A percentile compares a stretch with the other conserved stretches of the same genome.
Evolutionary conservation across 2,329 filamentous ascomycete species (phyloP).

Genomic region (Ceratocystis cacaofunesta): DNA sequence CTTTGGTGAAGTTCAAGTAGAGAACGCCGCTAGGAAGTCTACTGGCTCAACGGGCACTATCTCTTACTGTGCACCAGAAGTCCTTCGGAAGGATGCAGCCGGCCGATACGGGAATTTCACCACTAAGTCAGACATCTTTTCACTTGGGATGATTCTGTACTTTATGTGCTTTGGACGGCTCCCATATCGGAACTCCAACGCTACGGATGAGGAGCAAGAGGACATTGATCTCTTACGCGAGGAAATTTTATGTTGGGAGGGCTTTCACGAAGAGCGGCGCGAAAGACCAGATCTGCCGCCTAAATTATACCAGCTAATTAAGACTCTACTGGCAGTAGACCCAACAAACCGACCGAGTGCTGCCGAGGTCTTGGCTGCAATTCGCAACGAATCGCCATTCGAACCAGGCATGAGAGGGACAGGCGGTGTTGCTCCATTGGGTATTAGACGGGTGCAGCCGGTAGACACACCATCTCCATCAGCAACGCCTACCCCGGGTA

Average conservation of each 20-base stretch:
- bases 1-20: conserved; percentile 88
- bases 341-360: conserved; percentile 67
- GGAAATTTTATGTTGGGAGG: conserved; percentile 77
- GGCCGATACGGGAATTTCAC: conserved; percentile 86
- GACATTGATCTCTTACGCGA: conserved; percentile 71
- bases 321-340: conserved; percentile 62
- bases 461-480: conserved; percentile 10
- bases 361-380: conserved; percentile 65
- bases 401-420: conserved; percentile 23
- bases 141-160: conserved; percentile 92
- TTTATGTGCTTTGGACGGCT: conserved; percentile 91
- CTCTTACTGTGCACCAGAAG: conserved; percentile 93
- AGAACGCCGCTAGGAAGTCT: conserved; percentile 67
- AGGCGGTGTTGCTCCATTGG: background rate
- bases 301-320: conserved; percentile 72
- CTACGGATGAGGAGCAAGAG: conserved; percentile 79
- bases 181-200: conserved; percentile 72
- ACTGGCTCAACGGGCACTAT: conserved; percentile 92
- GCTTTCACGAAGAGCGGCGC: conserved; percentile 64
- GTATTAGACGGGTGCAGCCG: conserved; percentile 12
- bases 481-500: background rate
- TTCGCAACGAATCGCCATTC: conserved; percentile 49
- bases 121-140: conserved; percentile 96
- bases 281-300: conserved; percentile 70
- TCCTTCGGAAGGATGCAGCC: conserved; percentile 51